phyloP scores from a whole-genome alignment of 495 filamentous ascomycete species.

The Hyaloscypha bicolor region DNA sequence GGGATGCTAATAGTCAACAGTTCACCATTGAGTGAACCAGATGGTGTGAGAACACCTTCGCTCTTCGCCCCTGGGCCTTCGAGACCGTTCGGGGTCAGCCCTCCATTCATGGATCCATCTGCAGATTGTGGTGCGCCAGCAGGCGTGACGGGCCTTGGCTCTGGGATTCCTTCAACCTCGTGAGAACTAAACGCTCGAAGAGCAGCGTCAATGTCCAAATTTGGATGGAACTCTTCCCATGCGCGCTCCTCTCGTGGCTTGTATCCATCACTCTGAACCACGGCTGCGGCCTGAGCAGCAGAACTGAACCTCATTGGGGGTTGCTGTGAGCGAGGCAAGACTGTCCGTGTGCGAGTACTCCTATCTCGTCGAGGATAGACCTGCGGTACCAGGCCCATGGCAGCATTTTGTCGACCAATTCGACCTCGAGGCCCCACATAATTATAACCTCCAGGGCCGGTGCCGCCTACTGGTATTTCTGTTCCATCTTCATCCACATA shows the following conservation, averaged over 20 bases:
- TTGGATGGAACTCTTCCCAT: constrained; percentile 96
- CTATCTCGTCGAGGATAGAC: constrained; percentile 46
- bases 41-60: constrained; percentile 23
- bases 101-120: constrained; percentile 28
- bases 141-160: constrained; percentile 48
- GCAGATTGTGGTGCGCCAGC: constrained; percentile 18
- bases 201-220: constrained; percentile 81
- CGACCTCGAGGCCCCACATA: constrained; percentile 47
- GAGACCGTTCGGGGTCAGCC: constrained; percentile 24
- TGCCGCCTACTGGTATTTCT: constrained; percentile 51
- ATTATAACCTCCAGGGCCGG: constrained; percentile 46
- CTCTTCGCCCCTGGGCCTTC: constrained; percentile 21
- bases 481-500: constrained; percentile 67
- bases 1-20: constrained; percentile 27
- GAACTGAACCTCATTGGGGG: constrained; percentile 64
- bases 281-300: constrained; percentile 81
- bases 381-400: constrained; percentile 41
- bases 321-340: constrained; percentile 30
- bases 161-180: constrained; percentile 73
- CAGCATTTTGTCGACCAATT: constrained; percentile 41
- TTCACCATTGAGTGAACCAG: constrained; percentile 26
- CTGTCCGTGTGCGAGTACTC: constrained; percentile 54
- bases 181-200: constrained; percentile 79
- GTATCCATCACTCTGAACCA: constrained; percentile 89
- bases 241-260: constrained; percentile 95